Conservation (phyloP, 2,329 filamentous ascomycete genomes). For the Zymoseptoria ardabiliae region DNA sequence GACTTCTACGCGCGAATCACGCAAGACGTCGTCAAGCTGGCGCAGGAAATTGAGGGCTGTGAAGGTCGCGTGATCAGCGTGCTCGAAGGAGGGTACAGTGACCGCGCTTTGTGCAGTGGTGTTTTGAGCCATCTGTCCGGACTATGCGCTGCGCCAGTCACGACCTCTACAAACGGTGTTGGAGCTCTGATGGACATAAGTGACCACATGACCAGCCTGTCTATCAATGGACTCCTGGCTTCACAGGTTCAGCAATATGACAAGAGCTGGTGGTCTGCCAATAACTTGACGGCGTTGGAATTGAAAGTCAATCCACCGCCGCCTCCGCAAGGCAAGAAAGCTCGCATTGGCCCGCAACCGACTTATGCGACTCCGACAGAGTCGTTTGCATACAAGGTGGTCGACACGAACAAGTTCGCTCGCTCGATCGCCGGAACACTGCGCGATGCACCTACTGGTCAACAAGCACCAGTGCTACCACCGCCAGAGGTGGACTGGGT, state of each 20-base stretch:
- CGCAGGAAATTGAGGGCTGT: conserved; percentile 69
- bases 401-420: conserved; percentile 58
- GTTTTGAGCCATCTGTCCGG: conserved; percentile 86
- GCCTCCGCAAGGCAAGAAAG: conserved; percentile 48
- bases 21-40: conserved; percentile 72
- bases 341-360: conserved; percentile 51
- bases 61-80: conserved; percentile 88
- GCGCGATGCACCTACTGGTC: conserved; percentile 30
- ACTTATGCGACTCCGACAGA: conserved; percentile 85
- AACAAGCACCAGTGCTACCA: conserved; percentile 53
- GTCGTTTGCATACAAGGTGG: conserved; percentile 74
- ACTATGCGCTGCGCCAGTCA: conserved; percentile 43
- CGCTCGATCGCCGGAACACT: conserved; percentile 54
- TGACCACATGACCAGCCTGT: conserved; percentile 22
- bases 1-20: conserved; percentile 93
- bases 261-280: conserved; percentile 40
- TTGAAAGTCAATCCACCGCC: conserved; percentile 46
- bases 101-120: conserved; percentile 80
- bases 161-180: conserved; percentile 2
- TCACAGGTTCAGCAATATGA: conserved; percentile 28
- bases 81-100: conserved; percentile 91
- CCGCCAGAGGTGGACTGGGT: conserved; percentile 81
- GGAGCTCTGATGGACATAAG: conserved; percentile 16
- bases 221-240: conserved; percentile 8
- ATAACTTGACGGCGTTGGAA: conserved; percentile 63